Conservation (phyloP, 768 basidiomycete species). For the Crassisporium funariophilum region DNA sequence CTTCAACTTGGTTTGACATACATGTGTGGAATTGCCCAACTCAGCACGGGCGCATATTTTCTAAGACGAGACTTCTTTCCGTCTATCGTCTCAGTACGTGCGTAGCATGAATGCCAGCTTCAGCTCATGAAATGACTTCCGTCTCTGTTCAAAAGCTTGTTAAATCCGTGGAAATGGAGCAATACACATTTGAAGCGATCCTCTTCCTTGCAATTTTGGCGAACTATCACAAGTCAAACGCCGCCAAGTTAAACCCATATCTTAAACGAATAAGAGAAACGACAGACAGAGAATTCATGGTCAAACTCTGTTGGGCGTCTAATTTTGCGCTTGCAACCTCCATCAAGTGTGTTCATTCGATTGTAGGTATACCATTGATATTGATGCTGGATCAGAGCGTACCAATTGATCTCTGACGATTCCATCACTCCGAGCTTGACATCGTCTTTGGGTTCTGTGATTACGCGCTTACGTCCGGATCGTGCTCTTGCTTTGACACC, state of each 20-base stretch:
- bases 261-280: conserved; percentile 52
- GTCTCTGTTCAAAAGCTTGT: conserved; percentile 44
- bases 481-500: conserved; percentile 50
- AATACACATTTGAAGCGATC: conserved; percentile 59
- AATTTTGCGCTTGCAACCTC: conserved; percentile 52
- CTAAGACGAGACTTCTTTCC: conserved; percentile 64
- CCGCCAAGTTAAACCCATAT: conserved; percentile 69
- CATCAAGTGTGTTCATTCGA: conserved; percentile 44
- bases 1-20: conserved; percentile 61
- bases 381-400: conserved; percentile 41
- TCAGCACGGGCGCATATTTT: conserved; percentile 75
- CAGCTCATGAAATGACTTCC: not conserved
- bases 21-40: conserved; percentile 58
- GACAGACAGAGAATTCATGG: conserved; percentile 52
- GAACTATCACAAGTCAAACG: conserved; percentile 75
- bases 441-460: conserved; percentile 52
- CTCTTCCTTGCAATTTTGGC: conserved; percentile 64
- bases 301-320: conserved; percentile 57
- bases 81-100: conserved; percentile 49
- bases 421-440: conserved; percentile 47
- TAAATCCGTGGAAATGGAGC: conserved; percentile 53
- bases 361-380: not conserved
- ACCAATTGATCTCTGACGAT: conserved; percentile 58
- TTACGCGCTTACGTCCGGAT: conserved; percentile 56
- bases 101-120: not conserved